phyloP scores from a whole-genome alignment of 2,329 filamentous ascomycete species.

The Lachnellula arida region DNA sequence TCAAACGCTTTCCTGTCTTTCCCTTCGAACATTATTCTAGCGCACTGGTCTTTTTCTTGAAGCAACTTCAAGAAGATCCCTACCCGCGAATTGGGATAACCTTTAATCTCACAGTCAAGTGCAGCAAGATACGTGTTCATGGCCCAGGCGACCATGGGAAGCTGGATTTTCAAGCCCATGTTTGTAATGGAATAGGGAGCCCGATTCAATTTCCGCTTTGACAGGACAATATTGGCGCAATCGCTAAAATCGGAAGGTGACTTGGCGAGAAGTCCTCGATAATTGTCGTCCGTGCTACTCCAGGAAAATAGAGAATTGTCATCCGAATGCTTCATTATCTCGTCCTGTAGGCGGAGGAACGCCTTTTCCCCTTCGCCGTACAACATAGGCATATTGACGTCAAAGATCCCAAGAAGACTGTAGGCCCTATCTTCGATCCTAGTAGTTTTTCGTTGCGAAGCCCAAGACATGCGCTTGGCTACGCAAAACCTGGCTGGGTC shows the following conservation, averaged over 20 bases:
- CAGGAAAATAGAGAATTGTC: conserved; percentile 36
- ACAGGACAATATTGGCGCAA: background rate
- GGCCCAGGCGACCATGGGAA: conserved; percentile 17
- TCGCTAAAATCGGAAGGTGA: conserved; percentile 4
- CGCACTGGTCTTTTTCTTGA: conserved; percentile 3
- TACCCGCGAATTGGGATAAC: background rate
- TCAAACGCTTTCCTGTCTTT: background rate
- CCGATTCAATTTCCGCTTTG: background rate
- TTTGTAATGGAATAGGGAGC: conserved; percentile 18
- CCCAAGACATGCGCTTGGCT: conserved; percentile 36
- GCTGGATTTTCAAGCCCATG: conserved; percentile 17
- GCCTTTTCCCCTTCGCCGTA: conserved; percentile 30
- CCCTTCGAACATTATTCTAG: background rate
- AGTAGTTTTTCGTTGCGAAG: conserved; percentile 30
- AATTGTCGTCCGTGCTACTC: conserved; percentile 5
- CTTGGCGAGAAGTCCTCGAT: conserved; percentile 10
- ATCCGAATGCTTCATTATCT: conserved; percentile 28
- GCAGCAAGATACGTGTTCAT: conserved; percentile 21
- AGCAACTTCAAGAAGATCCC: conserved; percentile 10
- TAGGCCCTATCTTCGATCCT: conserved; percentile 29
- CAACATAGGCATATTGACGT: conserved; percentile 34
- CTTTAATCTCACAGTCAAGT: conserved; percentile 14
- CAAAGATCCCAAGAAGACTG: conserved; percentile 29
- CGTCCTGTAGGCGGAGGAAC: conserved; percentile 29
- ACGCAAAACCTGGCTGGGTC: conserved; percentile 19